These are phyloP conservation scores for Cucumis cinereus DNA, from an alignment of 306 rosid genomes.

Conservation along the genomic window DNA sequence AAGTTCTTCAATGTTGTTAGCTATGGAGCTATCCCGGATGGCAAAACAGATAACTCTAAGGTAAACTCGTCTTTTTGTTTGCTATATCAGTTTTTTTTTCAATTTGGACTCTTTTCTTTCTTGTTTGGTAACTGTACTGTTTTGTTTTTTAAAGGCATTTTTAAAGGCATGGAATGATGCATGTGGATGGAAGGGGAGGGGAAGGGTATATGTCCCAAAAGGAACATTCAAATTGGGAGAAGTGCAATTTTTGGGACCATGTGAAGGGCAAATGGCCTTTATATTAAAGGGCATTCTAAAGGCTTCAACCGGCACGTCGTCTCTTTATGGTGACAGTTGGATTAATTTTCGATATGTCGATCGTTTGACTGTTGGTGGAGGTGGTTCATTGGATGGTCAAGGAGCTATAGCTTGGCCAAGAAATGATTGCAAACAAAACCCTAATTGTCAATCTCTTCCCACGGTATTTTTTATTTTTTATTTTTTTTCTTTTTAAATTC, in stretches of 20 bases:
- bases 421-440: conserved; percentile 19
- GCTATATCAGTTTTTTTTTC: no score
- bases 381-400: conserved; percentile 48
- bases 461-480: conserved; percentile 11
- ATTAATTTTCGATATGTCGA: conserved; percentile 33
- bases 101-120: no score
- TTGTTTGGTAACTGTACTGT: neutral
- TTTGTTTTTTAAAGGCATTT: conserved; percentile 15
- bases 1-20: conserved; percentile 17
- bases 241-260: conserved; percentile 36
- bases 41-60: conserved; percentile 17
- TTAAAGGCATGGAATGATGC: conserved; percentile 27
- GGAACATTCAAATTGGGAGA: conserved; percentile 31
- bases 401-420: conserved; percentile 37
- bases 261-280: conserved; percentile 28
- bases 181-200: conserved; percentile 22
- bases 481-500: neutral
- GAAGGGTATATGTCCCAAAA: conserved; percentile 18
- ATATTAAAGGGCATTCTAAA: conserved; percentile 22
- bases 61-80: neutral
- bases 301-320: conserved; percentile 31
- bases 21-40: conserved; percentile 21
- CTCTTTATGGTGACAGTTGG: conserved; percentile 17
- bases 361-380: conserved; percentile 25
- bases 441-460: conserved; percentile 23